Evolutionary conservation across 2,329 filamentous ascomycete species (phyloP).

Genomic region (Fusarium phyllophilum): DNA sequence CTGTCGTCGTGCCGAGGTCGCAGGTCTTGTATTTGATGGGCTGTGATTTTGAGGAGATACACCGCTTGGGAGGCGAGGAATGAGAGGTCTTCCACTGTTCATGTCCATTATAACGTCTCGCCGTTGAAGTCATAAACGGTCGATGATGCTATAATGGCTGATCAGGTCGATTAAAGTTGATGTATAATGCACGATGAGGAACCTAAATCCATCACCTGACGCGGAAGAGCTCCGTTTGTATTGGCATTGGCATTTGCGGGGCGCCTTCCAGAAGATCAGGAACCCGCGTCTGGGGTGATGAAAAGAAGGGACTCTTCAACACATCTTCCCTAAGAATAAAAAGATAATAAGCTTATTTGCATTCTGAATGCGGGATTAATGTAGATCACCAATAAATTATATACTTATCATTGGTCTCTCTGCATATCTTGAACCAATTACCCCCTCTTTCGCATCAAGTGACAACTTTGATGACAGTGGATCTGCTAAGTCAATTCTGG

Average conservation of each 20-base stretch:
- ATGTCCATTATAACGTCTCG: slow-evolving; percentile 14
- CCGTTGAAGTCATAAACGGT: background rate
- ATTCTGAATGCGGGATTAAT: rapidly evolving
- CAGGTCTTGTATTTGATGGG: slow-evolving; percentile 21
- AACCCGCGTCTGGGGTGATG: background rate
- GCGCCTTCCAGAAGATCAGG: slow-evolving; percentile 11
- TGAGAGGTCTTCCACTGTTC: slow-evolving; percentile 30
- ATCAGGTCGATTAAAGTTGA: background rate
- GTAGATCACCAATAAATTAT: rapidly evolving
- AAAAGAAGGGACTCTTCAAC: background rate
- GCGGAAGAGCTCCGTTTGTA: background rate
- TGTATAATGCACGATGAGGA: slow-evolving; percentile 10
- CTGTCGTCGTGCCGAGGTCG: slow-evolving; percentile 34
- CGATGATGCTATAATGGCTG: background rate
- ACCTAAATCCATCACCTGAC: slow-evolving; percentile 26
- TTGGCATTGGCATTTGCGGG: slow-evolving; percentile 30
- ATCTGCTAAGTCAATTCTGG: background rate
- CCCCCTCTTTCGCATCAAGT: background rate
- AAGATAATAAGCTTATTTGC: background rate
- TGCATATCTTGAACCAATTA: background rate
- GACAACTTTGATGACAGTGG: background rate
- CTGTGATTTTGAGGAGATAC: slow-evolving; percentile 8
- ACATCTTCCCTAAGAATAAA: background rate
- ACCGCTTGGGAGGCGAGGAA: slow-evolving; percentile 29
- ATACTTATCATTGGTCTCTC: background rate